phyloP scores from a whole-genome alignment of 306 rosid species.

The Mimosa bimucronata region DNA sequence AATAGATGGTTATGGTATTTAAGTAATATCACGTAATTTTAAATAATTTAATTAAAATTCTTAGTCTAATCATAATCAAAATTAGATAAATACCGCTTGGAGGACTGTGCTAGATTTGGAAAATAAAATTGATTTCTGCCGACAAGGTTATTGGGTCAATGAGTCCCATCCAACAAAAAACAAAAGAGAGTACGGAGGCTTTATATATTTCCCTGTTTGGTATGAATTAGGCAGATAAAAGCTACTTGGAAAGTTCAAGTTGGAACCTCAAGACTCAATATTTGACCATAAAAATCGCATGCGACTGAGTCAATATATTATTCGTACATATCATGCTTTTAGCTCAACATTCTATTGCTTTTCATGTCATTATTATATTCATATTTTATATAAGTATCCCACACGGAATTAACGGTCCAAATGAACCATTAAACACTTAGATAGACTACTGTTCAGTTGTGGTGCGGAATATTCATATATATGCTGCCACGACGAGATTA shows the following conservation, averaged over 20 bases:
- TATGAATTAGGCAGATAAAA: not conserved
- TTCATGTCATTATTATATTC: not conserved
- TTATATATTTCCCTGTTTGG: not conserved
- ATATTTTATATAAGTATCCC: not conserved
- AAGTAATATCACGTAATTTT: no score
- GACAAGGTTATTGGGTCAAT: constrained; percentile 16
- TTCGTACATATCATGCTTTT: constrained; percentile 16
- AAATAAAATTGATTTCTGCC: not conserved
- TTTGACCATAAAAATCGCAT: constrained; percentile 31
- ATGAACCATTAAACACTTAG: not conserved
- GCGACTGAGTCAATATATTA: not conserved
- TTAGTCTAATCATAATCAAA: no score
- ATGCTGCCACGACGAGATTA: not conserved
- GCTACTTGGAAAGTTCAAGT: constrained; percentile 1
- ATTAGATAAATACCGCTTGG: no score
- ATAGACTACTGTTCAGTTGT: not conserved
- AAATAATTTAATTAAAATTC: no score
- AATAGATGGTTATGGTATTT: no score
- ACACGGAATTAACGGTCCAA: not conserved
- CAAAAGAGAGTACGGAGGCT: not conserved
- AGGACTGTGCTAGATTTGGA: not conserved
- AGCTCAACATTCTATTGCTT: constrained; percentile 10
- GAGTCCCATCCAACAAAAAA: not conserved
- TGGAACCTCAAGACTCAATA: not conserved
- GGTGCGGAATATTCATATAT: not conserved